Evolutionary conservation across 1,139 yeast genomes (phyloP).

Genomic region (Pichia sp.): DNA sequence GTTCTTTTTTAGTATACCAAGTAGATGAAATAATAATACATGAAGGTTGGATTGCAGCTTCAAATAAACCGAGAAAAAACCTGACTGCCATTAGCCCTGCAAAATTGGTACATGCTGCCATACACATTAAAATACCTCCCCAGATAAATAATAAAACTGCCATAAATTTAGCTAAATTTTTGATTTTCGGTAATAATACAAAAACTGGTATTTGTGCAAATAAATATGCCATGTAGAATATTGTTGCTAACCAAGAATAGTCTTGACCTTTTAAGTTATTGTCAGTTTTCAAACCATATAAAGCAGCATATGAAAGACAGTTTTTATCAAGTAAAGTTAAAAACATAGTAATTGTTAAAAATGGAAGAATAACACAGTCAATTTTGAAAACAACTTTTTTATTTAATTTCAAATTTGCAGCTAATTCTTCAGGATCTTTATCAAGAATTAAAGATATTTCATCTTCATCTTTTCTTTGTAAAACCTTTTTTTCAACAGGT

Average conservation of each 20-base stretch:
- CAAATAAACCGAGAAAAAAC: conserved; percentile 35
- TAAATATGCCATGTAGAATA: conserved; percentile 49
- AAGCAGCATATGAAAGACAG: conserved; percentile 21
- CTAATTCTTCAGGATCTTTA: not conserved
- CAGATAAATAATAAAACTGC: conserved; percentile 38
- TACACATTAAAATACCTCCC: conserved; percentile 41
- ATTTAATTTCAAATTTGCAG: conserved; percentile 6
- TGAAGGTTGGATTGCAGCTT: conserved; percentile 35
- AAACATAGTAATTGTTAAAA: conserved; percentile 3
- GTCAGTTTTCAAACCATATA: conserved; percentile 18
- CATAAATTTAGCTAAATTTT: conserved; percentile 37
- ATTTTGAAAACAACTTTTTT: conserved; percentile 9
- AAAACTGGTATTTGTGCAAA: conserved; percentile 45
- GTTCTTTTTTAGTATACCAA: conserved; percentile 31
- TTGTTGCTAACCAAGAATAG: conserved; percentile 44
- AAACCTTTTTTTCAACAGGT: too few species aligned
- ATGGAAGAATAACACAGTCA: conserved; percentile 5
- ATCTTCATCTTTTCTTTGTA: too few species aligned
- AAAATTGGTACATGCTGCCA: conserved; percentile 31
- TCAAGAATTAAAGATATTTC: too few species aligned
- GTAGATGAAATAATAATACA: conserved; percentile 28
- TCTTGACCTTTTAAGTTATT: conserved; percentile 16
- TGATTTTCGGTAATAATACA: conserved; percentile 41
- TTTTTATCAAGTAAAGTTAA: conserved; percentile 19
- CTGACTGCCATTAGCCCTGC: conserved; percentile 35